Base-by-base conservation (phyloP, 192 early-diverging fungal species). In the Phlyctochytrium arcticum region DNA sequence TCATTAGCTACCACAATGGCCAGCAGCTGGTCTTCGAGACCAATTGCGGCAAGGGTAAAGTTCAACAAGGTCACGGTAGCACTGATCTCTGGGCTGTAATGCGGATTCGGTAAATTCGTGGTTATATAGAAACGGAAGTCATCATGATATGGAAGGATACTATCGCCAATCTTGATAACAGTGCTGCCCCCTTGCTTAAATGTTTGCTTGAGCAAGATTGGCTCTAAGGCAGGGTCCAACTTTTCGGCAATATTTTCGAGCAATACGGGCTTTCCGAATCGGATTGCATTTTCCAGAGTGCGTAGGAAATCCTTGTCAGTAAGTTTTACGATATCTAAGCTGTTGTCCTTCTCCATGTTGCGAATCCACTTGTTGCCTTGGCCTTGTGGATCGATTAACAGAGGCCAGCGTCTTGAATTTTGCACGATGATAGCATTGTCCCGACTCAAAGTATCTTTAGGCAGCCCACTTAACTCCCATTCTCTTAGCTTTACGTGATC, bases 301-400 rank as follows among this genome's bases (percentile, higher is more conserved):
- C 83, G 74, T 8, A 85, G 54, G 36, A 85, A 84, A 48, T 85
- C 83, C 34, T 72, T 62, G 72, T 85, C 84, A 31, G 80, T 85
- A 17, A 85, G 55, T 57, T 85, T 85, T 4, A 85, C 75, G 39
- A 85, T 80, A 35, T 85, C 80, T 36, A 85, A 64, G 19, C 68
- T 63, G 48, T 77, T 80, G 48, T 82, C 78, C 48, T 85, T 85
- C 53, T 85, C 84, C 83, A 85, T 80, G 57, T 85, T 85, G 23
- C 80, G 57, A 54, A 85, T 85, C 84, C 84, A 85, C 42, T 82
- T 84, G 64, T 85, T 85, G 5, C 82, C 84, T 65, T 85, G 84
- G 4, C 84, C 84, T 62, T 85, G 84, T 1, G 84, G 84, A 65
- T 85, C 84, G 51, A 85, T 85, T 44, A 85, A 49, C 5, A 85